Evolutionary conservation across 495 filamentous ascomycete genomes (phyloP), one percentile per base, ranked within the genome.

Genomic region (Trichoderma parareesei): DNA sequence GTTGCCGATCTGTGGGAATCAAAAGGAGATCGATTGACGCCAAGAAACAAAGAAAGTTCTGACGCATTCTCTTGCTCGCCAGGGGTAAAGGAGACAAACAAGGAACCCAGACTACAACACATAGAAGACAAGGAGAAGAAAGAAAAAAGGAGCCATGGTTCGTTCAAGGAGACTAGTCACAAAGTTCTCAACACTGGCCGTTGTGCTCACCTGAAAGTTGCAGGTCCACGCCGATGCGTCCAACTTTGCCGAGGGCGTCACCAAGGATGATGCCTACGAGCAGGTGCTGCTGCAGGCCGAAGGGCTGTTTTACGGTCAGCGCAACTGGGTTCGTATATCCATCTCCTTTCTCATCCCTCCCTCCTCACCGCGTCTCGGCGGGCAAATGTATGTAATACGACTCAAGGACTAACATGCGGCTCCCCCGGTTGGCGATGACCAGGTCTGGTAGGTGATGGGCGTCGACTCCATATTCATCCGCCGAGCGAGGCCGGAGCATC

Each of bases 181-280:
- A 8, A 37, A 10, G 37, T 57, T 20, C 27, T 35, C 27, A 57
- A 57, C 27, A 14, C 5, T 66, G 37, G 48, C 60, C 64, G 37
- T 49, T 46, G 37, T 57, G 33, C 53, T 57, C 53, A 57, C 53
- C 53, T 57, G 53, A 57, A 57, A 18, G 46, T 16, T 27, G 43
- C 64, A 96, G 92, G 90, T 92, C 59, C 92, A 97, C 79, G 91
- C 92, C 60, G 91, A 96, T 70, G 82, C 90, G 35, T 91, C 91
- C 27, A 90, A 83, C 68, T 96, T 96, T 76, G 78, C 78, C 44
- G 69, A 76, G 5, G 83, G 79, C 43, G 69, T 86, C 53, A 87
- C 83, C 61, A 96, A 96, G 75, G 80, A 82, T 68, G 85, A 93
- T 66, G 85, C 89, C 60, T 96, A 94, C 71, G 76, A 81, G 37